phyloP scores from a whole-genome alignment of 495 filamentous ascomycete species.

The Lichina pygmaea region DNA sequence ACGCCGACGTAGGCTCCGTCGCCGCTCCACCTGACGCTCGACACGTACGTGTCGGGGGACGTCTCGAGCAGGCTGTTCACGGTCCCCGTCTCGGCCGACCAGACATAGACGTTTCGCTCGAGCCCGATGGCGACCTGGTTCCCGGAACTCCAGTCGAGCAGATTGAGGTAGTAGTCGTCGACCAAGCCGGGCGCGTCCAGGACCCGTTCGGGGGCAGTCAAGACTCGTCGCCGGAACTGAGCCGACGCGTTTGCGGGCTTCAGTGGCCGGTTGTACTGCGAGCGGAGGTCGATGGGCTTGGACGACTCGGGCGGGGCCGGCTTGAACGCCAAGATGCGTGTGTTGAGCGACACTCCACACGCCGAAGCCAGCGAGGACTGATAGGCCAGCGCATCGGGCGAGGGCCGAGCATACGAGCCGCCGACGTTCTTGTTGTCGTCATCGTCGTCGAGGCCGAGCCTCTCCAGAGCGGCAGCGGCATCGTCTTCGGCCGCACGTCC shows the following conservation, averaged over 20 bases:
- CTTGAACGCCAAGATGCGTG: constrained; percentile 96
- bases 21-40: constrained; percentile 94
- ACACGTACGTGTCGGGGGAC: constrained; percentile 73
- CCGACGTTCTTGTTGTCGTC: constrained; percentile 14
- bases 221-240: constrained; percentile 70
- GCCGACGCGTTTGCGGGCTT: constrained; percentile 50
- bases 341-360: constrained; percentile 78
- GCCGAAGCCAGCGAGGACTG: constrained; percentile 76
- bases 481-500: constrained; percentile 43
- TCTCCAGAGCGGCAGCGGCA: constrained; percentile 49
- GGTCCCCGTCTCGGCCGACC: constrained; percentile 85
- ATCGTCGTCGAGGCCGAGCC: constrained; percentile 40
- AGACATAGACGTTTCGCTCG: constrained; percentile 90
- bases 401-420: constrained; percentile 38
- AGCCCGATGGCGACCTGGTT: constrained; percentile 97
- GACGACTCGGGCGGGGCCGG: constrained; percentile 87
- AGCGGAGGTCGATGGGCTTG: constrained; percentile 87
- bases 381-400: constrained; percentile 71
- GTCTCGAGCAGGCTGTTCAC: constrained; percentile 74
- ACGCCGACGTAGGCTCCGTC: constrained; percentile 94
- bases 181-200: constrained; percentile 90
- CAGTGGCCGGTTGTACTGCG: constrained; percentile 92
- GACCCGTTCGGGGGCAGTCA: constrained; percentile 86
- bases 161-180: constrained; percentile 97
- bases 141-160: constrained; percentile 87